Percentiles rank a stretch among this genome's conserved stretches.
Evolutionary conservation across 768 basidiomycete genomes (phyloP).

Genomic region (Calocybe gangraenosa): DNA sequence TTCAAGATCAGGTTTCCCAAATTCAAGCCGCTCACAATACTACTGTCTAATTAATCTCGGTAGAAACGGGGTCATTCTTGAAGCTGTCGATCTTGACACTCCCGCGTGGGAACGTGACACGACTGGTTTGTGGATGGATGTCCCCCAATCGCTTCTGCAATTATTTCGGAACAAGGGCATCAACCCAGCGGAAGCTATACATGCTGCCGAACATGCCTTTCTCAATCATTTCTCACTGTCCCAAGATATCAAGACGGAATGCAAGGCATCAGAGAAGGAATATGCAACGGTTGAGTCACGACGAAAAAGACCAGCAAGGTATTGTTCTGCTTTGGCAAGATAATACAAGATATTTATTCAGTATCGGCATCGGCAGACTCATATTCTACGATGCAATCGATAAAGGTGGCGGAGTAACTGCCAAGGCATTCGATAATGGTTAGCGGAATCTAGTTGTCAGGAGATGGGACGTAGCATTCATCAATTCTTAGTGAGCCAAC

Average conservation of each 20-base stretch:
- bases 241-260: constrained; percentile 74
- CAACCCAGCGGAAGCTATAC: constrained; percentile 75
- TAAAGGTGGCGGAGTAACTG: constrained; percentile 65
- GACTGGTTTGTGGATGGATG: constrained; percentile 76
- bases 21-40: not conserved
- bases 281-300: constrained; percentile 45
- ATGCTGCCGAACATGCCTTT: constrained; percentile 81
- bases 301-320: constrained; percentile 72
- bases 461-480: not conserved
- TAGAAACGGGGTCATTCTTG: constrained; percentile 64
- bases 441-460: constrained; percentile 11
- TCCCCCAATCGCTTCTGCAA: constrained; percentile 49
- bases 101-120: constrained; percentile 73
- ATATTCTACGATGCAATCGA: constrained; percentile 78
- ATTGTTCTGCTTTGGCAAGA: not conserved
- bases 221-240: constrained; percentile 72
- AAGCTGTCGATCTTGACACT: constrained; percentile 73
- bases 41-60: not conserved
- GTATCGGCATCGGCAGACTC: constrained; percentile 39
- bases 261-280: constrained; percentile 77
- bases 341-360: not conserved
- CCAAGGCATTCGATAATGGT: constrained; percentile 84
- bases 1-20: constrained; percentile 66
- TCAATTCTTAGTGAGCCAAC: constrained; percentile 41
- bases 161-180: constrained; percentile 53